phyloP scores from a whole-genome alignment of 192 early-diverging fungal genomes.

The Mortierella hygrophila region DNA sequence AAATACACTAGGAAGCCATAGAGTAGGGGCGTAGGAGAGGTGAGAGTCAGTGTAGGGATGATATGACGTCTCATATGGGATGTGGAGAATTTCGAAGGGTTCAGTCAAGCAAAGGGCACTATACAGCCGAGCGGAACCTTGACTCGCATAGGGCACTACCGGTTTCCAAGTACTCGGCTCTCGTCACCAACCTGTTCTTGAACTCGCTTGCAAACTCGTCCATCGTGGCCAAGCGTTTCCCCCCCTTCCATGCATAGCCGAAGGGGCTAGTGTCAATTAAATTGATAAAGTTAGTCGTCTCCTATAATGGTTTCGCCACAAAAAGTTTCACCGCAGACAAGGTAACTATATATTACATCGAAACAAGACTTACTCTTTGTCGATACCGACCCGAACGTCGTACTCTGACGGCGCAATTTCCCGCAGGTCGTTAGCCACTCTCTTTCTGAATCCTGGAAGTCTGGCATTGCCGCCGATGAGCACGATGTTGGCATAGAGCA shows the following conservation, averaged over 20 bases:
- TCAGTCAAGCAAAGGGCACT: background rate
- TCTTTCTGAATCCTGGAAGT: slow-evolving; percentile 71
- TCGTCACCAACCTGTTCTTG: slow-evolving; percentile 64
- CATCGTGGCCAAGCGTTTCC: slow-evolving; percentile 50
- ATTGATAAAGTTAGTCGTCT: background rate
- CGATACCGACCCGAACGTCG: slow-evolving; percentile 66
- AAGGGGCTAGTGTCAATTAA: slow-evolving; percentile 56
- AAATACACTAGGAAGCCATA: background rate
- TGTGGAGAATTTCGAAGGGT: background rate
- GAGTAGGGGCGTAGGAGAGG: background rate
- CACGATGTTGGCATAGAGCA: slow-evolving; percentile 77
- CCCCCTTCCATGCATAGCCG: slow-evolving; percentile 72
- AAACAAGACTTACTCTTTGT: slow-evolving; percentile 67
- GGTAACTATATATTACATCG: background rate
- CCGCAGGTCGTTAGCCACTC: slow-evolving; percentile 71
- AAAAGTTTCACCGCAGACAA: background rate
- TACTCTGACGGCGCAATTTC: slow-evolving; percentile 65
- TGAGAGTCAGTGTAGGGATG: background rate
- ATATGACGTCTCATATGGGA: background rate
- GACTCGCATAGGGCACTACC: slow-evolving; percentile 68
- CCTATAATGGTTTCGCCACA: background rate
- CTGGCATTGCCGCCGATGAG: slow-evolving; percentile 76
- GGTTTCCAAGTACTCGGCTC: slow-evolving; percentile 73
- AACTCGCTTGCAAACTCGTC: slow-evolving; percentile 61
- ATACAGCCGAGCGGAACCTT: slow-evolving; percentile 58